Conservation (phyloP, 1,139 yeast species). For the Saccharomyces hybrid region DNA sequence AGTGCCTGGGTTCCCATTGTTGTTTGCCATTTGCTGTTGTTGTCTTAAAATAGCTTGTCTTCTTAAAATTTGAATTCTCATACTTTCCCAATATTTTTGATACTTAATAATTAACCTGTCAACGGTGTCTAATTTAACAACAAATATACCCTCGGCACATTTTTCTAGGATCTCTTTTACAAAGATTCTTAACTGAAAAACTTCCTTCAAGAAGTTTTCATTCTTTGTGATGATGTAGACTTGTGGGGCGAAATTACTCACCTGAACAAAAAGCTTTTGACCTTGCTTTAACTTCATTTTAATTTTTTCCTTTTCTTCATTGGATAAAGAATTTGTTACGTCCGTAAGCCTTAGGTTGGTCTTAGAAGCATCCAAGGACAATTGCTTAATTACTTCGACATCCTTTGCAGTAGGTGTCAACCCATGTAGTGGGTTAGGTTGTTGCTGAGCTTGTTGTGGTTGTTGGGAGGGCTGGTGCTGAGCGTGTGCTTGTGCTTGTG, state of each 20-base stretch:
- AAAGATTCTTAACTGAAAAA: slow-evolving; percentile 70
- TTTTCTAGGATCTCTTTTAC: slow-evolving; percentile 59
- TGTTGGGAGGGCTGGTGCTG: slow-evolving; percentile 9
- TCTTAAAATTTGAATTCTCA: slow-evolving; percentile 42
- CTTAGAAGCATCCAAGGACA: slow-evolving; percentile 56
- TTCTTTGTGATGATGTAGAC: slow-evolving; percentile 63
- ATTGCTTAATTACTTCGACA: slow-evolving; percentile 44
- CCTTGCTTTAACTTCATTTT: slow-evolving; percentile 47
- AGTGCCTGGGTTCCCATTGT: slow-evolving; percentile 15
- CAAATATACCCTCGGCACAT: slow-evolving; percentile 54
- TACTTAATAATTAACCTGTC: slow-evolving; percentile 62
- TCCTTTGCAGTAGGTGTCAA: slow-evolving; percentile 33
- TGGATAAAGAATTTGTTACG: slow-evolving; percentile 48
- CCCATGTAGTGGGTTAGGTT: slow-evolving; percentile 16
- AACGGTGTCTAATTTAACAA: slow-evolving; percentile 58
- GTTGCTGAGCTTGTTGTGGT: slow-evolving; percentile 16
- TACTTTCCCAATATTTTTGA: slow-evolving; percentile 60
- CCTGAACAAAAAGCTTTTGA: slow-evolving; percentile 54
- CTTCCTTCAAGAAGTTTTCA: slow-evolving; percentile 59
- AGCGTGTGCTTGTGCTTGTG: slow-evolving; percentile 7
- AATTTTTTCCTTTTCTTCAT: slow-evolving; percentile 54
- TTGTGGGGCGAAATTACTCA: slow-evolving; percentile 65
- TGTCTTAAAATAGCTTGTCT: slow-evolving; percentile 17
- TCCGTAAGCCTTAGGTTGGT: slow-evolving; percentile 58
- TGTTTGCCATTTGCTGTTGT: slow-evolving; percentile 10